Percentiles rank a stretch among this genome's conserved stretches.
These are phyloP conservation scores for Hericium coralloides DNA, from an alignment of 768 basidiomycete genomes.

Conservation along the genomic window DNA sequence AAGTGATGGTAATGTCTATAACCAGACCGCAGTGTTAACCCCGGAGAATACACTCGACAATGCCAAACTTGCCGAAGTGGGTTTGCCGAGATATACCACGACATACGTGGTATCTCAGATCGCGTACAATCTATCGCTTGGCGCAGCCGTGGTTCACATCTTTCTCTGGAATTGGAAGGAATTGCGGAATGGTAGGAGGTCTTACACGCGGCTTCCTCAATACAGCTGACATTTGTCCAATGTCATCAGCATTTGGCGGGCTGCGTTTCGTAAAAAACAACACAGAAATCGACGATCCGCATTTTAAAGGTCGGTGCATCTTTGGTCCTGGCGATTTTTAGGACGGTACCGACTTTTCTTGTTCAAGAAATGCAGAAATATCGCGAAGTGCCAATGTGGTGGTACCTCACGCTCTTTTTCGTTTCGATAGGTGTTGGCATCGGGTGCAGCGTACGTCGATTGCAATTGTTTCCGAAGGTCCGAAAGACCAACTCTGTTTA, in stretches of 20 bases:
- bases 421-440: constrained; percentile 40
- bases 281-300: constrained; percentile 40
- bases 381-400: constrained; percentile 46
- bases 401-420: constrained; percentile 36
- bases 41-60: constrained; percentile 28
- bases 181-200: constrained; percentile 28
- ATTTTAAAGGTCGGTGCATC: constrained; percentile 31
- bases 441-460: constrained; percentile 27
- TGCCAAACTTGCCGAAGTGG: constrained; percentile 18
- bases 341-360: not conserved
- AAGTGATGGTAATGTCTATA: constrained; percentile 27
- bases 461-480: not conserved
- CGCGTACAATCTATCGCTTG: constrained; percentile 42
- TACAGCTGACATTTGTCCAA: not conserved
- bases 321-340: not conserved
- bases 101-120: constrained; percentile 41
- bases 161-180: constrained; percentile 46
- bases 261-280: constrained; percentile 29
- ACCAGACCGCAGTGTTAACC: constrained; percentile 33
- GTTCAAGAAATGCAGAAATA: constrained; percentile 40
- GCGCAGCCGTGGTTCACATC: constrained; percentile 40
- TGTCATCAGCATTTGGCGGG: constrained; percentile 30
- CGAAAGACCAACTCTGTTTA: not conserved
- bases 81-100: constrained; percentile 30
- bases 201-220: not conserved